Conservation (phyloP, 805 yeast species). For the Limtongozyma cylindracea region DNA sequence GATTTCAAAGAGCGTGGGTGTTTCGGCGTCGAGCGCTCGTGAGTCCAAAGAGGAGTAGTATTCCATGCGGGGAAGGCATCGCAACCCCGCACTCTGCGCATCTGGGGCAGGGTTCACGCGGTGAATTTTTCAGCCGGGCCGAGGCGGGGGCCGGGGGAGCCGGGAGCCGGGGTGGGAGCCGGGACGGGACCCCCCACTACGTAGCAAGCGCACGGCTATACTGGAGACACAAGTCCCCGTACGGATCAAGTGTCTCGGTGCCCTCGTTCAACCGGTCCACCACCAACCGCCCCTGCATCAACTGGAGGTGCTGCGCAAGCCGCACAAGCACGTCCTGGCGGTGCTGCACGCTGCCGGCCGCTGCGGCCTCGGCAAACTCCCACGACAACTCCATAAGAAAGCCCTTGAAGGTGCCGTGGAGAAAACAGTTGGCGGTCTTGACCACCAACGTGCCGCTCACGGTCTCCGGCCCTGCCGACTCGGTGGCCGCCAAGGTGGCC, state of each 20-base stretch:
- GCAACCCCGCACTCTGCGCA: neutral
- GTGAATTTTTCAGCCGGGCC: neutral
- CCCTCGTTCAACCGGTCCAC: slow-evolving; percentile 6
- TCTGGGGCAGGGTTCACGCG: neutral
- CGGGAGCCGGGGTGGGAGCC: neutral
- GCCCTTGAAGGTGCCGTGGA: slow-evolving; percentile 56
- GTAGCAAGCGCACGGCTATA: slow-evolving; percentile 2
- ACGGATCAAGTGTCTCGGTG: slow-evolving; percentile 5
- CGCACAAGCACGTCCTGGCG: too few species aligned
- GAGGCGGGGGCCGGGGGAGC: neutral
- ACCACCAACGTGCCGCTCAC: slow-evolving; percentile 24
- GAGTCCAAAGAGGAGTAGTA: slow-evolving; percentile 64
- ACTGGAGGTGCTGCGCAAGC: too few species aligned
- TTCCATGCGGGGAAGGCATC: slow-evolving; percentile 22
- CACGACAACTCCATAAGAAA: slow-evolving; percentile 34
- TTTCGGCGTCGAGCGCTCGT: slow-evolving; percentile 40
- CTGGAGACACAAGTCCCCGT: slow-evolving; percentile 15
- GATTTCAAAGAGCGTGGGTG: slow-evolving; percentile 78
- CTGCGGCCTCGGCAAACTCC: slow-evolving; percentile 4
- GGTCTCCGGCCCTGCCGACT: too few species aligned
- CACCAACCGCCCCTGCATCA: too few species aligned
- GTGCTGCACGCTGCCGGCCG: slow-evolving; percentile 11
- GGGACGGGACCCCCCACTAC: neutral
- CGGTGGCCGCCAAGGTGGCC: too few species aligned
- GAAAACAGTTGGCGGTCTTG: slow-evolving; percentile 42